Evolutionary conservation across 441 rosid species (phyloP).

Genomic region (Corymbia calophylla): DNA sequence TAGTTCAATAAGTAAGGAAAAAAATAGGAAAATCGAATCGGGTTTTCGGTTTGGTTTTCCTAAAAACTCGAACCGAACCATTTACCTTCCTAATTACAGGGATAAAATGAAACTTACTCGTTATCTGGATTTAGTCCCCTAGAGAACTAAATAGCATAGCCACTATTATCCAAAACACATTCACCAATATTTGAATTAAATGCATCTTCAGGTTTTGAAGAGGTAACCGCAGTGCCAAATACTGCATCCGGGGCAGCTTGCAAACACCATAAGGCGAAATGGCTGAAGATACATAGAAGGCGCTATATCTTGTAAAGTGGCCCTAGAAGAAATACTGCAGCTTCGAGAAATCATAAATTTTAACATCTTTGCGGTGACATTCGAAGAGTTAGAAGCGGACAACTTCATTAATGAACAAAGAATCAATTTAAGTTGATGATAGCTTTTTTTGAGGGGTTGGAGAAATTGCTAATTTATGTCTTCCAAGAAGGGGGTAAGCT

Average conservation of each 20-base stretch:
- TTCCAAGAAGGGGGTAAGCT: no score
- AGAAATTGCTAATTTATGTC: no score
- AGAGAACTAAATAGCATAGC: slow-evolving; percentile 83
- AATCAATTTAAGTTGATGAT: no score
- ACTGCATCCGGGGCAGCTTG: slow-evolving; percentile 92
- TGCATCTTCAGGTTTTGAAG: slow-evolving; percentile 82
- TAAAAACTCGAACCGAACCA: no score
- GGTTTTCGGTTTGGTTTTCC: no score
- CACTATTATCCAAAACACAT: slow-evolving; percentile 68
- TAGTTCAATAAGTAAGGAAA: no score
- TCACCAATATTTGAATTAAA: slow-evolving; percentile 85
- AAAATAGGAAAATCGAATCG: no score
- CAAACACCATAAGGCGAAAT: background rate
- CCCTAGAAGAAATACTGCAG: background rate
- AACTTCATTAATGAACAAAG: background rate
- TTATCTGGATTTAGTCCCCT: slow-evolving; percentile 87
- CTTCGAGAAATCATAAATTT: background rate
- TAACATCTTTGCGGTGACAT: background rate
- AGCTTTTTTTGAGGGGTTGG: no score
- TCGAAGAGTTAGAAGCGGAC: background rate
- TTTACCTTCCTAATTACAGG: no score
- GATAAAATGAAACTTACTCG: slow-evolving; percentile 36
- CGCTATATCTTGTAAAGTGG: background rate
- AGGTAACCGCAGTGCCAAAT: slow-evolving; percentile 88
- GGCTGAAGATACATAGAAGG: background rate